These are phyloP conservation scores for Pulicaria dysenterica DNA, from an alignment of 129 eudicot genomes.

Conservation along the genomic window DNA sequence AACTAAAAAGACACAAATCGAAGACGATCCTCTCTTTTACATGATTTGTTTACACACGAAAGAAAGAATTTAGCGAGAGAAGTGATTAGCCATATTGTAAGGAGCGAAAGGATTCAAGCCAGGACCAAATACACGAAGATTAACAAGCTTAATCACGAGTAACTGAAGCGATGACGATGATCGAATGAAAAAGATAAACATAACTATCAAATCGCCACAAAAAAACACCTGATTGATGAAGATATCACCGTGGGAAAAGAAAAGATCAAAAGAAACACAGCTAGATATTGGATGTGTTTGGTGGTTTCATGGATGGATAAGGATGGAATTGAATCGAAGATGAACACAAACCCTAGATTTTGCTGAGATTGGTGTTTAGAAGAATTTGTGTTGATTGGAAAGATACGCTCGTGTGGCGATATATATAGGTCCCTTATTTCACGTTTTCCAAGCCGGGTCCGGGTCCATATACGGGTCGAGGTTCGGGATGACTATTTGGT, in stretches of 20 bases:
- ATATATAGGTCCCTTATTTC: slow-evolving; percentile 5
- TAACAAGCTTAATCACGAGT: slow-evolving; percentile 28
- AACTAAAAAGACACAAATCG: slow-evolving; percentile 15
- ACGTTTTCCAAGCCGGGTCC: not conserved
- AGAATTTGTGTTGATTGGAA: not conserved
- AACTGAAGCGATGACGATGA: slow-evolving; percentile 25
- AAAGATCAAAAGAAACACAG: not conserved
- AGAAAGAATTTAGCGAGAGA: slow-evolving; percentile 28
- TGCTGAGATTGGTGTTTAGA: not conserved
- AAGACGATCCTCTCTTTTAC: slow-evolving; percentile 12
- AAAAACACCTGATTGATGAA: not conserved
- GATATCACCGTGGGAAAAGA: not conserved
- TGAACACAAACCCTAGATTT: slow-evolving; percentile 30
- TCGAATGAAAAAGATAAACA: slow-evolving; percentile 24
- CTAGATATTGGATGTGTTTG: slow-evolving; percentile 12
- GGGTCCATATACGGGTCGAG: too few species aligned
- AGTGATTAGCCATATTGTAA: slow-evolving; percentile 36
- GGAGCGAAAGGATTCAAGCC: slow-evolving; percentile 42
- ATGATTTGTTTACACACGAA: not conserved
- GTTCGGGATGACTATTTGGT: too few species aligned
- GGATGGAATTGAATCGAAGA: not conserved
- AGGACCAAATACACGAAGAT: slow-evolving; percentile 40
- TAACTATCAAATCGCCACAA: slow-evolving; percentile 22
- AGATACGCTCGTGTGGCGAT: not conserved
- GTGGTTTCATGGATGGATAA: slow-evolving; percentile 33